Base-by-base conservation (phyloP, 169 alveolate species). In the Fabrea salina region DNA sequence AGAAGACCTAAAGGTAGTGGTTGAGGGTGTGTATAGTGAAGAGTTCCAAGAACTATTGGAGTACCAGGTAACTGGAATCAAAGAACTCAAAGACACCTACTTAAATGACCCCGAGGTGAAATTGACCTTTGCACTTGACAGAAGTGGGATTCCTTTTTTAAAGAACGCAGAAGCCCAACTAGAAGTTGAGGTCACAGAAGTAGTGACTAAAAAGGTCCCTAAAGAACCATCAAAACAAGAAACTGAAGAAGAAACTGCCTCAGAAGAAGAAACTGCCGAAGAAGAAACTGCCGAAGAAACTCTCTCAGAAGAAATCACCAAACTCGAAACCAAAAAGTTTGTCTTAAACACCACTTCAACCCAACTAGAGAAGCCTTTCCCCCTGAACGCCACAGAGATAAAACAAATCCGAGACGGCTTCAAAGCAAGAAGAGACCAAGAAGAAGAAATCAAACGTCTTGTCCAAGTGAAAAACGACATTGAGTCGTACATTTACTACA, bases 401-500 rank as follows among this genome's bases (percentile, higher is more conserved):
- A 43, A 40, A 19, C 40, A n/a, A 19, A 13, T 11, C 19, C 57
- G n/a, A 0, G 40, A 68, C 35, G 19, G n/a, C 1, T 44, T 68
- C 2, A 47, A 68, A 43, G 35, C 16, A 16, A n/a, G 13, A 19
- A 43, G 35, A 68, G 30, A 19, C 11, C 44, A 37, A 2, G 78
- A 33, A 33, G 56, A 25, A 32, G 56, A 32, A 16, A 25, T 16
- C n/a, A 44, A 68, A 37, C 13, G 44, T 30, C 25, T 68, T 44
- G 78, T 30, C 13, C 35, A 43, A 19, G 78, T 33, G 22, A 68
- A 68, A 68, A 68, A 68, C 4, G 78, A 68, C 41, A 19, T 68
- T 22, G 78, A 68, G 32, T 68, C 78, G 16, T 68, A 43, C 30
- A 68, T 68, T 43, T 68, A 68, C 39, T 68, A 43, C 4, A 16